phyloP scores from a whole-genome alignment of 2,329 filamentous ascomycete genomes.

The Aureobasidium sp. region DNA sequence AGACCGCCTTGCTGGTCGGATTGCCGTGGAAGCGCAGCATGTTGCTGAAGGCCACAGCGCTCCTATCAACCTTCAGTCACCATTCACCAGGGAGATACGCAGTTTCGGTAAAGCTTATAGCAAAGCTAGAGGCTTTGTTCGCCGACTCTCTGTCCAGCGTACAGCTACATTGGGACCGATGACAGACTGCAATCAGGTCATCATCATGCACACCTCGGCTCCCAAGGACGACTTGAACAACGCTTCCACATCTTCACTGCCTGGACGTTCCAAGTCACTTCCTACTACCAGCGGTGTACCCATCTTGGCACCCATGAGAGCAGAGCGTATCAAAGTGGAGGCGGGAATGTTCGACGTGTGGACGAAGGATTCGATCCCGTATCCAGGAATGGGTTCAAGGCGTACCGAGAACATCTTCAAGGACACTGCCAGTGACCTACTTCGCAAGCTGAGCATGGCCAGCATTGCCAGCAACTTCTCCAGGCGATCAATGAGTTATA shows the following conservation, averaged over 20 bases:
- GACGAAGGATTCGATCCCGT: constrained; percentile 73
- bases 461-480: constrained; percentile 72
- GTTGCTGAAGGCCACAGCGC: constrained; percentile 42
- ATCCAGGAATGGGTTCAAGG: constrained; percentile 68
- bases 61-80: constrained; percentile 50
- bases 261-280: constrained; percentile 71
- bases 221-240: constrained; percentile 47
- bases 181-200: constrained; percentile 63
- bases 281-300: constrained; percentile 62
- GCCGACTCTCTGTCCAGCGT: constrained; percentile 70
- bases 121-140: constrained; percentile 57
- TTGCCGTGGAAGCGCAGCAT: constrained; percentile 44
- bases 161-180: constrained; percentile 67
- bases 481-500: constrained; percentile 59
- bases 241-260: constrained; percentile 37
- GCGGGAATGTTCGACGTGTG: constrained; percentile 69
- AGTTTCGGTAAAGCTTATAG: constrained; percentile 70
- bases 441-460: constrained; percentile 78
- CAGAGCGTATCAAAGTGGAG: constrained; percentile 73
- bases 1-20: constrained; percentile 52
- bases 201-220: constrained; percentile 77
- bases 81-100: constrained; percentile 63
- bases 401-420: constrained; percentile 66
- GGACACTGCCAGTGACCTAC: constrained; percentile 75
- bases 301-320: constrained; percentile 65